Conservation (phyloP, 75 land plant species). For the Cryptomeria japonica region DNA sequence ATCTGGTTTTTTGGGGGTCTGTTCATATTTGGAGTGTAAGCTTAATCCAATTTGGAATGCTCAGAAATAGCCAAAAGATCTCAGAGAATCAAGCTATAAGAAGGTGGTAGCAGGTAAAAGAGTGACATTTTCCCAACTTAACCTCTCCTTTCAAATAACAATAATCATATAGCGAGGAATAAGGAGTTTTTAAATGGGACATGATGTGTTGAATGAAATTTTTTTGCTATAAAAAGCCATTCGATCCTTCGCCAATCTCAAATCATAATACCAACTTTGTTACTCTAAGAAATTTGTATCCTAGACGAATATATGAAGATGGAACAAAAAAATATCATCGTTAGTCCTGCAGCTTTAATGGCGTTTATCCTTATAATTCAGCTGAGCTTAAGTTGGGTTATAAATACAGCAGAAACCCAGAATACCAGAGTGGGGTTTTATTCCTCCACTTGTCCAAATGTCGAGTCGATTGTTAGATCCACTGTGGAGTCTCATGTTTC, state of each 20-base stretch:
- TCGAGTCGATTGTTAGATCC: constrained; percentile 27
- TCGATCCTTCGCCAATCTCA: not conserved
- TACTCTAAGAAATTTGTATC: not conserved
- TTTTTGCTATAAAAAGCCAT: not conserved
- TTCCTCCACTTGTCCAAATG: constrained; percentile 19
- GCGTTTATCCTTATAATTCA: not conserved
- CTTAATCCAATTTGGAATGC: not conserved
- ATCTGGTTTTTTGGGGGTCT: no score
- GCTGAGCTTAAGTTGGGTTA: not conserved
- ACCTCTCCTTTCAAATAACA: not conserved
- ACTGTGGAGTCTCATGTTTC: constrained; percentile 16
- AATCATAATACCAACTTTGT: not conserved
- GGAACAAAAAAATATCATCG: not conserved
- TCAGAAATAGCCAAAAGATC: not conserved
- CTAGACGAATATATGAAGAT: not conserved
- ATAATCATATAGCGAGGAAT: not conserved
- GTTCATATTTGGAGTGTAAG: no score
- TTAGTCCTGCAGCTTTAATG: not conserved
- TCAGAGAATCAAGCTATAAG: not conserved
- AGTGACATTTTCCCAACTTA: not conserved
- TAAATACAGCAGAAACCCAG: constrained; percentile 15
- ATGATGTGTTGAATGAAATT: not conserved
- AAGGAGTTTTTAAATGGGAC: not conserved
- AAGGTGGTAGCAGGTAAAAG: not conserved
- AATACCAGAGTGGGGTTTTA: constrained; percentile 35